A percentile compares a stretch with the other conserved stretches of the same genome.
These are phyloP conservation scores for Aspergillus ochraceus DNA, from an alignment of 2,329 filamentous ascomycete species.

Conservation along the genomic window DNA sequence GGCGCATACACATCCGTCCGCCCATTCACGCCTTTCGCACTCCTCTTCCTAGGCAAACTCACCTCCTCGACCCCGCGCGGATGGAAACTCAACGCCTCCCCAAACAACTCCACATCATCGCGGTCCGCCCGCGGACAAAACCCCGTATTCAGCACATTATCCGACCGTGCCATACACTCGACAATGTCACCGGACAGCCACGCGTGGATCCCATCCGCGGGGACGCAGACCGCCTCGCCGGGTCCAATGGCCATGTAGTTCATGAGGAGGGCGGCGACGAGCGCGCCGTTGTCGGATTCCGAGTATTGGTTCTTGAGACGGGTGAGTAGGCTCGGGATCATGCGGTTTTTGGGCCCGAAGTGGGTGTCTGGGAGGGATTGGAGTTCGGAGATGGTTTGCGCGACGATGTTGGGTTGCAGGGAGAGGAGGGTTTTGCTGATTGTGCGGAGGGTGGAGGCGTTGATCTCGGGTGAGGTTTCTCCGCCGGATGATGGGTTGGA, in stretches of 20 bases:
- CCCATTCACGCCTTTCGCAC: conserved; percentile 53
- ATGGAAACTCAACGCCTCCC: conserved; percentile 62
- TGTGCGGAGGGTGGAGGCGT: conserved; percentile 57
- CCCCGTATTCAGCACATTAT: conserved; percentile 73
- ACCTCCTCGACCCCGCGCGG: conserved; percentile 61
- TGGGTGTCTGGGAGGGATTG: conserved; percentile 48
- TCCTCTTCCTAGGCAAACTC: conserved; percentile 52
- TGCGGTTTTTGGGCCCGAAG: conserved; percentile 51
- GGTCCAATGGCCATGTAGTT: conserved; percentile 68
- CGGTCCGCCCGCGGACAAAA: conserved; percentile 69
- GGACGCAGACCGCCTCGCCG: conserved; percentile 69
- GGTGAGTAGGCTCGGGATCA: conserved; percentile 65
- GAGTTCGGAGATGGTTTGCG: conserved; percentile 55
- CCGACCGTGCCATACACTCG: conserved; percentile 74
- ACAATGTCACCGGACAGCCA: conserved; percentile 73
- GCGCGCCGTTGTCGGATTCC: conserved; percentile 62
- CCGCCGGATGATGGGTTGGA: conserved; percentile 38
- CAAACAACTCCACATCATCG: conserved; percentile 65
- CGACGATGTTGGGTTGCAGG: conserved; percentile 53
- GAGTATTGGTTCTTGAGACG: conserved; percentile 66
- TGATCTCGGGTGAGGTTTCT: neutral
- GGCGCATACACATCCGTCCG: conserved; percentile 64
- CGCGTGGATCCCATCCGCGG: conserved; percentile 72
- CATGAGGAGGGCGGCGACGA: conserved; percentile 72
- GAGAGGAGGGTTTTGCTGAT: conserved; percentile 58